Percentiles rank a stretch among this genome's conserved stretches.
These are phyloP conservation scores for Hordeum vulgare DNA, from an alignment of 176 grass and related monocot species.

Conservation along the genomic window MorexV3_pseudomolecules_assembly NC_058518.1:1615757-1616256, in stretches of 20 bases:
- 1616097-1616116: conserved; percentile 52
- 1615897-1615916: conserved; percentile 43
- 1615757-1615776: neutral
- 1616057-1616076: neutral
- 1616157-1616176: neutral
- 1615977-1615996: neutral
- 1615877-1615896: conserved; percentile 22
- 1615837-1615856: conserved; percentile 37
- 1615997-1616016: neutral
- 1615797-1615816: conserved; percentile 9
- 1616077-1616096: conserved; percentile 26
- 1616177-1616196: conserved; percentile 25
- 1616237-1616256: conserved; percentile 19
- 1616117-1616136: conserved; percentile 34
- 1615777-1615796: conserved; percentile 15
- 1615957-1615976: neutral
- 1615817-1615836: conserved; percentile 30
- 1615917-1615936: conserved; percentile 44
- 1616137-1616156: conserved; percentile 14
- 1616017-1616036: neutral
- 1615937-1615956: neutral
- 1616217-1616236: conserved; percentile 8
- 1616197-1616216: conserved; percentile 14
- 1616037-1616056: neutral
- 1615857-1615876: conserved; percentile 29